These are phyloP conservation scores for Herpetomonas samuelpessoai DNA, from an alignment of 208 protist species.

Conservation along the genomic window DNA sequence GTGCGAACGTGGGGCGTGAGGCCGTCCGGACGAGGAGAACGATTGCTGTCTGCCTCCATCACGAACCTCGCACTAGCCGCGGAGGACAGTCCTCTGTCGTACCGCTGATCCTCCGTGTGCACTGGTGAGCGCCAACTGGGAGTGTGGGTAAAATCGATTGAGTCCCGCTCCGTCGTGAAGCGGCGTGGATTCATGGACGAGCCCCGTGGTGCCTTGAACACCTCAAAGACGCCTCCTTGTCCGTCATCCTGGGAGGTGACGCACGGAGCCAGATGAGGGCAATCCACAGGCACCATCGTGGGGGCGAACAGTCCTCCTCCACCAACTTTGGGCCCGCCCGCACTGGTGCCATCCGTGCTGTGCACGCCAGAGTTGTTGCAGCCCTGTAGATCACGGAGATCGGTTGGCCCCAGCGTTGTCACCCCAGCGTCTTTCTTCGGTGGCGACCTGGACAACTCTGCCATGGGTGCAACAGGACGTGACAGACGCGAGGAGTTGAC, in stretches of 20 bases:
- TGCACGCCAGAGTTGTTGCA: neutral
- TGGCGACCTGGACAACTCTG: neutral
- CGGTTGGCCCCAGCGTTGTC: too few species aligned
- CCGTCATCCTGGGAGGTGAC: neutral
- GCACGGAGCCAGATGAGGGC: too few species aligned
- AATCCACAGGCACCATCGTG: neutral
- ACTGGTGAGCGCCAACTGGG: neutral
- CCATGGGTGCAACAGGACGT: neutral
- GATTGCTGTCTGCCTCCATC: neutral
- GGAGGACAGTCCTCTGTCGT: neutral
- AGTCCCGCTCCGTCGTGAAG: neutral
- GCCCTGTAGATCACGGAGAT: too few species aligned
- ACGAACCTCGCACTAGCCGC: neutral
- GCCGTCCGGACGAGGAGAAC: neutral
- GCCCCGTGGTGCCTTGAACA: neutral
- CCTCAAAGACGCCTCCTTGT: neutral
- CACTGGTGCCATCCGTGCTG: neutral
- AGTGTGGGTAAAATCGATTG: neutral
- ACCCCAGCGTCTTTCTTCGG: neutral
- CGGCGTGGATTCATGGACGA: neutral
- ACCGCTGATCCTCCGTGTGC: neutral
- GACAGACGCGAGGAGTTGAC: neutral
- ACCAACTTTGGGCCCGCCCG: too few species aligned
- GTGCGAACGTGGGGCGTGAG: neutral
- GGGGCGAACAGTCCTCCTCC: neutral